These are phyloP conservation scores for Ramaria sp. DNA, from an alignment of 768 basidiomycete genomes.

Conservation along the genomic window DNA sequence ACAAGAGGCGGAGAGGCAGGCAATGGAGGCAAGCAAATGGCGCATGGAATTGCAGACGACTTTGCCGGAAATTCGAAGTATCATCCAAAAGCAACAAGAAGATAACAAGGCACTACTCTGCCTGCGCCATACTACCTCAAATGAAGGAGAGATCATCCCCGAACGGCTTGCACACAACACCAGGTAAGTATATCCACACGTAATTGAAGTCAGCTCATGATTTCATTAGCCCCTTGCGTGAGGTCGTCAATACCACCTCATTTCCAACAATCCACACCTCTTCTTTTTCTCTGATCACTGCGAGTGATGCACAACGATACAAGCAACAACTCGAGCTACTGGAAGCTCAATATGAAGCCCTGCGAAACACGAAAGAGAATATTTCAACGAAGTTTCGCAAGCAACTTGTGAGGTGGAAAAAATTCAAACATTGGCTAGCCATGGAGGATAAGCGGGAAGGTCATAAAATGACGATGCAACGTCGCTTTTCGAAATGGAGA, in stretches of 20 bases:
- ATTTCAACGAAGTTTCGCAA: conserved; percentile 35
- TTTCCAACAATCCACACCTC: not conserved
- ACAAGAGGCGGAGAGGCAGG: conserved; percentile 6
- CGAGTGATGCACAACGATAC: not conserved
- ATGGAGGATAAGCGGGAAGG: conserved; percentile 23
- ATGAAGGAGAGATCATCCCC: not conserved
- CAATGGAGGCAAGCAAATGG: conserved; percentile 2
- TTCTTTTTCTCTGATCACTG: not conserved
- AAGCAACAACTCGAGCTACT: not conserved
- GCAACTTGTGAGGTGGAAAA: conserved; percentile 44
- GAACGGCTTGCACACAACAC: not conserved
- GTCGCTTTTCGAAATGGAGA: not conserved
- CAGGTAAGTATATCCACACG: not conserved
- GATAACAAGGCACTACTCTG: not conserved
- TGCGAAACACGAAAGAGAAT: conserved; percentile 32
- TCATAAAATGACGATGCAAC: conserved; percentile 16
- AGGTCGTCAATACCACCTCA: not conserved
- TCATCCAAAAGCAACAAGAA: not conserved
- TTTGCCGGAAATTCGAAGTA: conserved; percentile 1
- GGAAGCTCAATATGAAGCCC: conserved; percentile 26
- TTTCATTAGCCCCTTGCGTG: not conserved
- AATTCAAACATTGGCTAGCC: conserved; percentile 32
- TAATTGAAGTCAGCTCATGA: not conserved
- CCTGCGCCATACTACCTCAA: not conserved
- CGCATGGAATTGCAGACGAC: conserved; percentile 1